These are phyloP conservation scores for Claviceps africana DNA, from an alignment of 2,329 filamentous ascomycete species.

Conservation along the genomic window DNA sequence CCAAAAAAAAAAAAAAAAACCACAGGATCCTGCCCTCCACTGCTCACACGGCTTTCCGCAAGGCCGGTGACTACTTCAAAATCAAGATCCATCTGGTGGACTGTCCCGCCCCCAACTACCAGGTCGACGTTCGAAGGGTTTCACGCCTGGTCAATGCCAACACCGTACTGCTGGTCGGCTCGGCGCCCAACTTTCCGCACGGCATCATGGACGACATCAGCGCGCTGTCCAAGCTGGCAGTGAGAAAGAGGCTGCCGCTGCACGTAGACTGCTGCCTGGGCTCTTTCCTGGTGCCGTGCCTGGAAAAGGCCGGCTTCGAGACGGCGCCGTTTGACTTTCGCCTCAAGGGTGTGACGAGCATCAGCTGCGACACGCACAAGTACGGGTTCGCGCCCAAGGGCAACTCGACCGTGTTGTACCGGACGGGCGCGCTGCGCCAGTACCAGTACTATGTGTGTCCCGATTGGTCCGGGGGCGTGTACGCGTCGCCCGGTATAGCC, in stretches of 20 bases:
- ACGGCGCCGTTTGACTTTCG: constrained; percentile 84
- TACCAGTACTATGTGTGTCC: constrained; percentile 96
- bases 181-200: constrained; percentile 93
- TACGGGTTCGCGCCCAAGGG: constrained; percentile 98
- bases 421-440: constrained; percentile 58
- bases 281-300: constrained; percentile 85
- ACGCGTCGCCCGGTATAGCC: constrained; percentile 82
- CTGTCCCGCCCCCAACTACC: constrained; percentile 74
- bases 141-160: constrained; percentile 84
- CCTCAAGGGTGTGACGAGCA: constrained; percentile 84
- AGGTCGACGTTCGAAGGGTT: constrained; percentile 67
- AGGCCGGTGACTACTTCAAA: constrained; percentile 89
- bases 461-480: constrained; percentile 91
- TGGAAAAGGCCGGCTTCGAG: constrained; percentile 87
- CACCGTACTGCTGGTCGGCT: constrained; percentile 84
- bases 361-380: constrained; percentile 95
- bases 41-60: constrained; percentile 90
- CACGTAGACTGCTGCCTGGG: constrained; percentile 97
- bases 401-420: constrained; percentile 87
- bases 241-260: constrained; percentile 66
- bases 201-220: constrained; percentile 95
- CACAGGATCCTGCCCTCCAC: constrained; percentile 81
- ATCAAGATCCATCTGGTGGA: constrained; percentile 85
- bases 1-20: neutral
- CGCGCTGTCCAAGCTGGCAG: constrained; percentile 67